phyloP scores from a whole-genome alignment of 768 basidiomycete genomes.

The Leccinum olivaceopallidum region DNA sequence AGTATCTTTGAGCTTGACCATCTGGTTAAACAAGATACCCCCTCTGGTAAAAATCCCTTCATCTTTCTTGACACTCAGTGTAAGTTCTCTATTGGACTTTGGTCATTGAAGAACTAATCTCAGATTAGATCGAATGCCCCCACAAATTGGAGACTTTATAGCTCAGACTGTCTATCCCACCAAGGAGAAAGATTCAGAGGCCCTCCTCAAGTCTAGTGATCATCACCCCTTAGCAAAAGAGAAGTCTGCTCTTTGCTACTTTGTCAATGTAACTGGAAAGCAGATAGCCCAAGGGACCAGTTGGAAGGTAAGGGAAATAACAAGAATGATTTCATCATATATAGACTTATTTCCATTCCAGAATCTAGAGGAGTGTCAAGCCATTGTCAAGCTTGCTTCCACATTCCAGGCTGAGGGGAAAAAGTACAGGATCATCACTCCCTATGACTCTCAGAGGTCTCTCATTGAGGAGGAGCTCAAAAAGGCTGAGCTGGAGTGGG shows the following conservation, averaged over 20 bases:
- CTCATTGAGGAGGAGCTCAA: slow-evolving; percentile 59
- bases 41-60: slow-evolving; percentile 30
- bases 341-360: slow-evolving; percentile 26
- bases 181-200: slow-evolving; percentile 29
- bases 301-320: slow-evolving; percentile 35
- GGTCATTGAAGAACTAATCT: slow-evolving; percentile 4
- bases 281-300: slow-evolving; percentile 40
- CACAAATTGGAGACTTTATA: slow-evolving; percentile 73
- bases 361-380: slow-evolving; percentile 61
- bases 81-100: slow-evolving; percentile 34
- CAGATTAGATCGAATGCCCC: slow-evolving; percentile 76
- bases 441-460: slow-evolving; percentile 74
- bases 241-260: slow-evolving; percentile 52
- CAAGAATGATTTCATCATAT: neutral
- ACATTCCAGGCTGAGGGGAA: slow-evolving; percentile 52
- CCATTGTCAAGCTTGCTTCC: slow-evolving; percentile 56
- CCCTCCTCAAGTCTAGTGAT: slow-evolving; percentile 49
- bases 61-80: slow-evolving; percentile 76
- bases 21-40: slow-evolving; percentile 36
- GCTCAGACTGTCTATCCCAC: slow-evolving; percentile 65
- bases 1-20: slow-evolving; percentile 81
- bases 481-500: slow-evolving; percentile 50
- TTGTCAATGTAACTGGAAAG: slow-evolving; percentile 56
- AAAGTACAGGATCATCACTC: slow-evolving; percentile 70
- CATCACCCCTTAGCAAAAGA: slow-evolving; percentile 48